Base-by-base conservation (phyloP, 2,329 filamentous ascomycete species). In the Pseudopithomyces chartarum region DNA sequence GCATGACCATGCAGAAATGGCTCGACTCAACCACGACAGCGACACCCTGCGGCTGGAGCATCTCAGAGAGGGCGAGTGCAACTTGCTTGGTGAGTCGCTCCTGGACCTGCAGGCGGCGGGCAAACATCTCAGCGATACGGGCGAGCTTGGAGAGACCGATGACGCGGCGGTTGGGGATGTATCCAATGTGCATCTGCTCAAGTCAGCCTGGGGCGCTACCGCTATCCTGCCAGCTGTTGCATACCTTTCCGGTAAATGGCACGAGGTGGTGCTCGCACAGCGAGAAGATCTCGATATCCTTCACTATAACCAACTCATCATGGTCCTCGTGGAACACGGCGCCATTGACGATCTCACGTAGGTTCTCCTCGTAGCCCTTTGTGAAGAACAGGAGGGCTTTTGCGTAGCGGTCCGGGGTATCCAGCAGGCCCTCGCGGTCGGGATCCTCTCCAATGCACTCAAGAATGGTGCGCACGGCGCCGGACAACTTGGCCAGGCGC, bases 1-100 rank as follows among this genome's bases (percentile, higher is more conserved):
- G 87, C 93, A 97, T 98, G 15, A 97, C 92, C 94, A 98, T 99
- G 82, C 95, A 99, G 45, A 98, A 81, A 79, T 99, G 95, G 70
- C 87, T 93, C 13, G 91, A 96, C 73, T 99, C 95, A 89, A 99
- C 97, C 57, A 99, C 94, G 2, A 99, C 95, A 19, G 91, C 94
- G 1, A 99, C 94, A 45, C 95, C 95, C 73, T 96, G 92, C 2
- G 95, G 95, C 74, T 96, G 90, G 46, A 99, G 83, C 12, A 98
- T 88, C 71, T 98, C 93, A 8, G 92, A 92, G 60, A 99, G 89
- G 15, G 95, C 94, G 60, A 97, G 86, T 19, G 95, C 95, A 13
- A 99, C 93, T 76, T 99, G 93, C 76, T 96, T 96, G 22, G 95
- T 99, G 33, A 99, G 83, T 33, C 95, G 89, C 76, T 99, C 95